Percentiles rank a stretch among this genome's conserved stretches.
phyloP scores from a whole-genome alignment of 768 basidiomycete species.

The Phaeotremella fagi region DNA sequence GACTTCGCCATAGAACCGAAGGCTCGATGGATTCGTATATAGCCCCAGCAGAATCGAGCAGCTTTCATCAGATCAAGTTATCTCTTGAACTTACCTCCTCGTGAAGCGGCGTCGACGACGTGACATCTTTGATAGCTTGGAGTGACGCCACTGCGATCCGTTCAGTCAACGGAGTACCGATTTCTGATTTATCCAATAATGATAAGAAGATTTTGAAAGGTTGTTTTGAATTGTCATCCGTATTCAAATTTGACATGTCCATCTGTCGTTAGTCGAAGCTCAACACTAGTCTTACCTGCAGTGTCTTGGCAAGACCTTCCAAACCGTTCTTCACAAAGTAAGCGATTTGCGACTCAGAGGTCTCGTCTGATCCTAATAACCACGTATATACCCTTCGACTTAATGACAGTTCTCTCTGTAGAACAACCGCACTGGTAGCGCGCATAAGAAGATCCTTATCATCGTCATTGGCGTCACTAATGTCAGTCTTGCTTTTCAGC shows the following conservation, averaged over 20 bases:
- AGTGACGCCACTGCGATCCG: slow-evolving; percentile 73
- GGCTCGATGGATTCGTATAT: slow-evolving; percentile 80
- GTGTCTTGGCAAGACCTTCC: slow-evolving; percentile 63
- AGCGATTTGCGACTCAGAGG: slow-evolving; percentile 64
- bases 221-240: slow-evolving; percentile 66
- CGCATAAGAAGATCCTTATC: slow-evolving; percentile 81
- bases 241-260: slow-evolving; percentile 59
- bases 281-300: slow-evolving; percentile 55
- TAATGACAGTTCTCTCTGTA: slow-evolving; percentile 84
- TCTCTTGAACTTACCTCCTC: slow-evolving; percentile 51
- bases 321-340: slow-evolving; percentile 68
- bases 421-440: slow-evolving; percentile 78
- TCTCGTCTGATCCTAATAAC: slow-evolving; percentile 80
- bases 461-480: slow-evolving; percentile 54
- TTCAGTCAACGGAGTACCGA: slow-evolving; percentile 75
- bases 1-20: slow-evolving; percentile 72
- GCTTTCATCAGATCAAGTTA: slow-evolving; percentile 48
- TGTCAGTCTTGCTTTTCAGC: neutral
- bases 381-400: slow-evolving; percentile 90
- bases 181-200: slow-evolving; percentile 93
- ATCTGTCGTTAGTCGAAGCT: slow-evolving; percentile 51
- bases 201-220: slow-evolving; percentile 97
- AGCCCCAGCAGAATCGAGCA: slow-evolving; percentile 75
- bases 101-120: slow-evolving; percentile 38
- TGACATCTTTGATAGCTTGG: slow-evolving; percentile 61